These are phyloP conservation scores for Fusarium metavorans DNA, from an alignment of 2,329 filamentous ascomycete genomes.

Conservation along the genomic window DNA sequence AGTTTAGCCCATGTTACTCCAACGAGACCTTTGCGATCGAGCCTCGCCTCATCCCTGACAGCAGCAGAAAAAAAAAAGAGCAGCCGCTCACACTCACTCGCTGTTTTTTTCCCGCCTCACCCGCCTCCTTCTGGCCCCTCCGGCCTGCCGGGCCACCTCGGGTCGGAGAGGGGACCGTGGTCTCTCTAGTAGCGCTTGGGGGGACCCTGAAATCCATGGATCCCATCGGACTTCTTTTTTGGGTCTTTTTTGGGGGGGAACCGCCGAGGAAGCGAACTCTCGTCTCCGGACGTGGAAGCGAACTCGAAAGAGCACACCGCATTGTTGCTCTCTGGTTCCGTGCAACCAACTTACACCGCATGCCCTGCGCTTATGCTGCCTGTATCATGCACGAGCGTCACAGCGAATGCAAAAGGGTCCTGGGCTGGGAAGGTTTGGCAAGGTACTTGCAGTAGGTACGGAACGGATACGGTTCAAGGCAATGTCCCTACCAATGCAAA, in stretches of 20 bases:
- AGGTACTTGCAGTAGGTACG: neutral
- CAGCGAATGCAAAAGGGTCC: neutral
- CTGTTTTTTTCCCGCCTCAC: conserved; percentile 42
- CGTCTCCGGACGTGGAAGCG: conserved; percentile 8
- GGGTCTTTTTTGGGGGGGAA: conserved; percentile 9
- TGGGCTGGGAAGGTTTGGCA: neutral
- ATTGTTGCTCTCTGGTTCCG: conserved; percentile 23
- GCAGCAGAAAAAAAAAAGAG: neutral
- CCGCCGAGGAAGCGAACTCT: conserved; percentile 23
- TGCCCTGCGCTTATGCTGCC: conserved; percentile 7
- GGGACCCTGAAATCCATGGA: conserved; percentile 41
- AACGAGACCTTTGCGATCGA: conserved; percentile 3
- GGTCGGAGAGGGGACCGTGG: conserved; percentile 14
- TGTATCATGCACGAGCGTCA: conserved; percentile 17
- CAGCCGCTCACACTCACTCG: conserved; percentile 1
- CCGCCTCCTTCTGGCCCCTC: conserved; percentile 34
- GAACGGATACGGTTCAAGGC: conserved; percentile 3
- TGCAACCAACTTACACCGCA: conserved; percentile 38
- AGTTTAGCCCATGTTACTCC: conserved; percentile 16
- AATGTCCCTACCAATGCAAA: conserved; percentile 8
- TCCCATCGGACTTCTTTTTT: conserved; percentile 21
- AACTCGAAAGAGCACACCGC: conserved; percentile 29
- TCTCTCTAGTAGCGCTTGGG: conserved; percentile 16
- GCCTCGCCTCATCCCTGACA: conserved; percentile 33
- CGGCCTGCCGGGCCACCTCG: conserved; percentile 37